Base-by-base conservation (phyloP, 306 rosid species). In the Alnus glutinosa region DNA sequence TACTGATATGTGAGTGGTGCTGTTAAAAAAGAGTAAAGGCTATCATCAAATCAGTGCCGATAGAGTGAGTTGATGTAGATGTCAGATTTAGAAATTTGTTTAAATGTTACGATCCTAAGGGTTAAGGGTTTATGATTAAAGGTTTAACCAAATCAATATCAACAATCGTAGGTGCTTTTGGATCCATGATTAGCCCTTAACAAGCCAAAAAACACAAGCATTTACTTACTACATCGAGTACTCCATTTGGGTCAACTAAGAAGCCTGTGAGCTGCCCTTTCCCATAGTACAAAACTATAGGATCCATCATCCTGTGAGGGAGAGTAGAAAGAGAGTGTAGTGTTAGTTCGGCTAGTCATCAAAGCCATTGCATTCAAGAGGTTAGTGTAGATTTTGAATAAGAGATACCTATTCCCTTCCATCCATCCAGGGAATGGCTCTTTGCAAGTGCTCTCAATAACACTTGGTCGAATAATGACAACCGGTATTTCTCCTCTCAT, bases 371-470 rank as follows among this genome's bases (percentile, higher is more conserved):
- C 61, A 61, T 71, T 18, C 4, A 76, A 34, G 62, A 32, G 23
- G 12, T 48, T 76, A 30, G 2, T 28, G 32, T 47, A 72, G 1
- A 15, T 55, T 42, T 39, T n/a, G 12, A 71, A 64, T 70, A 46
- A 10, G 62, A n/a, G 62, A 18, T 75, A 88, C 99, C 99, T 89
- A 71, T 91, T 95, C 83, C 98, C 99, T 89, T 95, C 97, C 97
- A 95, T 95, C 99, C 98, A 93, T 5, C 99, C 98, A 34, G 97
- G 94, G 80, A 95, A 95, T 75, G 99, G 98, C 62, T 95, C 92
- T 79, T 78, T 91, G 80, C 78, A 85, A 87, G 98, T 95, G 86
- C 99, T 95, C 37, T 95, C 99, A 51, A 95, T 93, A n/a, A 95
- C 97, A 63, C 99, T 95, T 2, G 99, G 99, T 64, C 98, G 50